These are phyloP conservation scores for Russula virescens DNA, from an alignment of 768 basidiomycete species.

Conservation along the genomic window DNA sequence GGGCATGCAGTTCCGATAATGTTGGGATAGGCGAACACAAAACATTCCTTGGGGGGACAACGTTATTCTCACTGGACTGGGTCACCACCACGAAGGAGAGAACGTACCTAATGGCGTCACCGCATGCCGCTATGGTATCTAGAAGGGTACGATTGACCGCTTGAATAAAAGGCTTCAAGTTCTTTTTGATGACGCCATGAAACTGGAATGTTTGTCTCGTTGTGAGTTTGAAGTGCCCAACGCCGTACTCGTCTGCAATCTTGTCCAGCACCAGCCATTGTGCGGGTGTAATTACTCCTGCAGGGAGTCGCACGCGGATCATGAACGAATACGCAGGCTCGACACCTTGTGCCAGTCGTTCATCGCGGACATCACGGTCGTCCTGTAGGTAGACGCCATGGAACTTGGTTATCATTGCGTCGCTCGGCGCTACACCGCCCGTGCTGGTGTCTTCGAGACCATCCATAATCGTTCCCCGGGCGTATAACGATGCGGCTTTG, in stretches of 20 bases:
- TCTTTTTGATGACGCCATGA: constrained; percentile 96
- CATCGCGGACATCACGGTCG: constrained; percentile 97
- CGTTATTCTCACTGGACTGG: not conserved
- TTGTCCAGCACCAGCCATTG: constrained; percentile 97
- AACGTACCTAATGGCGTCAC: constrained; percentile 87
- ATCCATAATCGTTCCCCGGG: constrained; percentile 92
- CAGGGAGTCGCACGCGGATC: constrained; percentile 96
- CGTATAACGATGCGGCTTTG: constrained; percentile 90
- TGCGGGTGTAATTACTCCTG: constrained; percentile 83
- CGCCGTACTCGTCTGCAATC: constrained; percentile 93
- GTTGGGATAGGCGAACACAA: constrained; percentile 88
- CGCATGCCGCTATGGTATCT: constrained; percentile 96
- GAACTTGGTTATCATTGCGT: constrained; percentile 97
- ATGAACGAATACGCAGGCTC: constrained; percentile 98
- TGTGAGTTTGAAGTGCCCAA: constrained; percentile 93
- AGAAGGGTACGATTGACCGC: constrained; percentile 86
- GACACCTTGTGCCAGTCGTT: constrained; percentile 83
- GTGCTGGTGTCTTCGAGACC: constrained; percentile 82
- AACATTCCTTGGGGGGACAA: constrained; percentile 62
- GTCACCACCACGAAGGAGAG: not conserved
- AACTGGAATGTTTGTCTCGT: constrained; percentile 99
- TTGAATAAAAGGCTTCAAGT: constrained; percentile 94
- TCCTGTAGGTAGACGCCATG: constrained; percentile 96
- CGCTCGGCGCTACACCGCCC: constrained; percentile 82
- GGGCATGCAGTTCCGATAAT: constrained; percentile 75